Evolutionary conservation across 176 grass and related monocot species (phyloP), one percentile per base, ranked within the genome.

Genomic region (Triticum timopheevii): DNA sequence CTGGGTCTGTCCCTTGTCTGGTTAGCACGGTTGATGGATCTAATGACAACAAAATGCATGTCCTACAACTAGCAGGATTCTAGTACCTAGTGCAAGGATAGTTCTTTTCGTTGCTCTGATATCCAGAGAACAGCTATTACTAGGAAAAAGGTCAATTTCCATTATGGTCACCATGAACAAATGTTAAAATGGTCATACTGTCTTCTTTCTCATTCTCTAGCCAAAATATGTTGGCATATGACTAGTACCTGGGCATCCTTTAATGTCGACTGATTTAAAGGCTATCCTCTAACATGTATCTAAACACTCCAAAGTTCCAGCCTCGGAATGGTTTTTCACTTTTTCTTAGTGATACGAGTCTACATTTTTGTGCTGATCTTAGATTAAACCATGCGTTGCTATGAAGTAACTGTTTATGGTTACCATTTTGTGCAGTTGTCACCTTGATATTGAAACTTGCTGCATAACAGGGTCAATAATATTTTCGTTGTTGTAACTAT

Each of bases 1-100:
- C 45, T 49, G 45, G 45, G 45, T 17, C 49, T 52, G 49, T 52
- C 49, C 50, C 16, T 85, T 85, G 19, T 88, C 82, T 79, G 42
- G 40, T 85, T 83, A 74, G 66, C 76, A 82, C 15, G 85, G 33
- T 47, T 65, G 40, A 82, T 64, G 10, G 30, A 61, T 27, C 66
- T 52, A 86, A 71, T 73, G 76, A 11, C 27, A 81, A 6, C 16
- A 75, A 83, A 83, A 30, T 80, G 31, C 50, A 52, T 78, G 54
- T 82, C 73, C 30, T 83, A 50, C 77, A 50, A 83, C 72, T 19
- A 90, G 31, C 30, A 65, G 36, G 49, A 36, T 81, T 39, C 78
- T 70, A 82, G 78, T 69, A 64, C 76, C 30, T 70, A 82, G 38
- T 78, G 5, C 38, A 76, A 42, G 50, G n/a, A 54, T 33, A n/a